These are phyloP conservation scores for Aureobasidium sp. DNA, from an alignment of 2,329 filamentous ascomycete genomes.

Conservation along the genomic window DNA sequence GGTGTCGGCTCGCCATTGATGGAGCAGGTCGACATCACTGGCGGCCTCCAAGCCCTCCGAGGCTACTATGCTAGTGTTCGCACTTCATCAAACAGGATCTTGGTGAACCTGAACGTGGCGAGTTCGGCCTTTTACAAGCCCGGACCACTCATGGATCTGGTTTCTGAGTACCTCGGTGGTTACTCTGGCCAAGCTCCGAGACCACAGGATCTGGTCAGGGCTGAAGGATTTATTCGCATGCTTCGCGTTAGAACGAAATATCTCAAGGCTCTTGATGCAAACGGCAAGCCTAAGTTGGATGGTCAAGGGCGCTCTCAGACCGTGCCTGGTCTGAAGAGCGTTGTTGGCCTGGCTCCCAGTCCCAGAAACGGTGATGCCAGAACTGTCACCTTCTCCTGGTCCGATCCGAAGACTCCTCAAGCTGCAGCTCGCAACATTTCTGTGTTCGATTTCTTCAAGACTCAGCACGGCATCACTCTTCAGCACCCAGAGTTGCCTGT, in stretches of 20 bases:
- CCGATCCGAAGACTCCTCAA: slow-evolving; percentile 16
- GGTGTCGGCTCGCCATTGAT: slow-evolving; percentile 25
- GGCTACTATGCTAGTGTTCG: slow-evolving; percentile 57
- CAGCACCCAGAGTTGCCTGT: slow-evolving; percentile 43
- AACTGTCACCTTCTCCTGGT: slow-evolving; percentile 42
- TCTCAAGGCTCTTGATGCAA: slow-evolving; percentile 16
- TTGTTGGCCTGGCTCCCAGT: slow-evolving; percentile 37
- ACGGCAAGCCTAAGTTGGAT: slow-evolving; percentile 21
- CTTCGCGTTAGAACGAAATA: slow-evolving; percentile 37
- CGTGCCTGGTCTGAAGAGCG: slow-evolving; percentile 33
- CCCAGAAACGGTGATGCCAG: slow-evolving; percentile 31
- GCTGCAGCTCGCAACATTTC: slow-evolving; percentile 35
- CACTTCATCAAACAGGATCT: slow-evolving; percentile 47
- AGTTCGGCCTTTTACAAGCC: slow-evolving; percentile 50
- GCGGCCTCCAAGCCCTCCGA: slow-evolving; percentile 48
- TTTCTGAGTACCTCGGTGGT: slow-evolving; percentile 25
- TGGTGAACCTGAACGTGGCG: slow-evolving; percentile 57
- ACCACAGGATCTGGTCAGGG: slow-evolving; percentile 16
- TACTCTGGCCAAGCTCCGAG: slow-evolving; percentile 5
- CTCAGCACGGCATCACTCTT: slow-evolving; percentile 32
- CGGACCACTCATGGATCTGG: slow-evolving; percentile 24
- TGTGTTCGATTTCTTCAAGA: slow-evolving; percentile 44
- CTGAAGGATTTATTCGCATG: slow-evolving; percentile 32
- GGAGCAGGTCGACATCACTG: slow-evolving; percentile 36
- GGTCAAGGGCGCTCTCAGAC: slow-evolving; percentile 22